Evolutionary conservation across 371 early-diverging fungal genomes (phyloP), one percentile per base, ranked within the genome.

Genomic region (Mucor velutinosus): DNA sequence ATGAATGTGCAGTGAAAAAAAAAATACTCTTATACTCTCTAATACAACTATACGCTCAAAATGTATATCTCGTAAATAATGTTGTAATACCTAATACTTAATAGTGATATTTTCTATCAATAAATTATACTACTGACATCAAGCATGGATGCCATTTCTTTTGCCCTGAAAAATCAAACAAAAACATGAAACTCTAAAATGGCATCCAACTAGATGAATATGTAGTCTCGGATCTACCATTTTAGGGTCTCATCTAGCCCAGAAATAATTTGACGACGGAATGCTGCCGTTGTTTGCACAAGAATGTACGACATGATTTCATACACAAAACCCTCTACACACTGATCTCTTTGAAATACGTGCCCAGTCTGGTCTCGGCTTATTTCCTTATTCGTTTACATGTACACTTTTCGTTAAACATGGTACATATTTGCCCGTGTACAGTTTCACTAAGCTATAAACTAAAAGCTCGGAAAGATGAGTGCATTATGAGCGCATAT

Each of bases 1-100:
- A 79, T 83, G 83, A 65, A 67, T 23, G 25, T 8, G 4, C 21
- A 23, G 12, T 51, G 25, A 51, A 12, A 51, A 51, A 49, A 49
- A 25, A 49, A 49, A 14, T 51, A 25, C 45, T 45, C n/a, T 5
- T 2, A 37, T 47, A 17, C 17, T 47, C 47, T 47, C 17, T 47
- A 47, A 3, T 51, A 51, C 10, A 25, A 14, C 25, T 51, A 25
- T 23, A 49, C 10, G 14, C 37, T 14, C 4, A 33, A 47, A 19
- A 19, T 5, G 47, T 47, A 47, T 19, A 5, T 47, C 17, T 47
- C 17, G 21, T 47, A 4, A 47, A 47, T 47, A 47, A 47, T 47
- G 6, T 47, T 25, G 51, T 51, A 51, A 51, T 51, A 25, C 51
- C 4, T 51, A 51, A 51, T 51, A 45, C 45, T 45, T 45, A 45